Base-by-base conservation (phyloP, 495 filamentous ascomycete species). In the Viridothelium virens region DNA sequence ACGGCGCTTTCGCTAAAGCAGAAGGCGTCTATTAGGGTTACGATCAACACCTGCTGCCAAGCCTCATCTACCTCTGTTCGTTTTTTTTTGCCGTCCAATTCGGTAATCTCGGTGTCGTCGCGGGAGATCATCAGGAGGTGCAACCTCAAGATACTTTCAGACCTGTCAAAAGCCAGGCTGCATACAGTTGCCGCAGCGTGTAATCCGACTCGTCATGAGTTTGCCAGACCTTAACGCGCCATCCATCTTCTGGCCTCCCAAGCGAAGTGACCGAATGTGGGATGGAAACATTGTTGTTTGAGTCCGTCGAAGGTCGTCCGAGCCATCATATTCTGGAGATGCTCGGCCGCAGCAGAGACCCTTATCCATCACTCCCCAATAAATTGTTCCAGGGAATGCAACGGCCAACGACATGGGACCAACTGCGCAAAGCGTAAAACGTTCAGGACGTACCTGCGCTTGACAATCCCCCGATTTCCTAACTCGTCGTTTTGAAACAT, bases 311-410 rank as follows among this genome's bases (percentile, higher is more conserved):
- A 18, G 25, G 25, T 18, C 53, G 53, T 11, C 53, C 53, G 53
- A 59, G 53, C 53, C 2, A 59, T 59, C 53, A 36, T 36, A 59
- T 34, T 59, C 53, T 59, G 53, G 53, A 59, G 53, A 59, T 59
- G 53, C 53, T 59, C 53, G 53, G 53, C 25, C 7, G 53, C 31
- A 36, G 36, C 31, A 5, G 9, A 31, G 31, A 9, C 3, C 14
- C 36, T 31, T 59, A 11, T 53, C 25, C 16, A 18, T 16, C 48
- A 59, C 31, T 36, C 25, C 31, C 11, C 11, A n/a, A 59, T 18
- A 36, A 18, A 18, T 36, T 36, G 18, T 59, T 18, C 53, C 14
- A 59, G 53, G 25, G 18, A 25, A 36, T 59, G 53, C 53, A 59
- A 59, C 53, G 31, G 53, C 18, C 31, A 31, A 59, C 53, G 18